These are phyloP conservation scores for Deinandra increscens DNA, from an alignment of 129 eudicot genomes.

Conservation along the genomic window DNA sequence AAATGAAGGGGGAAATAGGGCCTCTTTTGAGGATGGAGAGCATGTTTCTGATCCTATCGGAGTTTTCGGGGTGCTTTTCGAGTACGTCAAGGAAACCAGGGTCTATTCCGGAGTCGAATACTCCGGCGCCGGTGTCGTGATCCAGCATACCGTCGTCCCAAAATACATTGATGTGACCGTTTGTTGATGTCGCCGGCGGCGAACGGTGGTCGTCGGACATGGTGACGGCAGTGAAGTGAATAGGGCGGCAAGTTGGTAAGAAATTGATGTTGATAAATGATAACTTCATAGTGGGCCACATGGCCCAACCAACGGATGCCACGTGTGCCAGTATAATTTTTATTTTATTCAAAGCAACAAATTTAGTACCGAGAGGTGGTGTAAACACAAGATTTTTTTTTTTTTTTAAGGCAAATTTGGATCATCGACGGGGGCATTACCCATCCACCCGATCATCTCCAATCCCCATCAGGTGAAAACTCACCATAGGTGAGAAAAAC, in stretches of 20 bases:
- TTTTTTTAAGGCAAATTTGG: no score
- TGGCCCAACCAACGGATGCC: no score
- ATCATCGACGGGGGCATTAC: no score
- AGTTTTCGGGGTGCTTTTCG: constrained; percentile 87
- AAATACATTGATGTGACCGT: background rate
- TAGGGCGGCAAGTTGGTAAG: background rate
- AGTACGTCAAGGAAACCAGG: constrained; percentile 90
- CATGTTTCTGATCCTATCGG: constrained; percentile 76
- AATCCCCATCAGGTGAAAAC: no score
- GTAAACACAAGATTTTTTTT: no score
- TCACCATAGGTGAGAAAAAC: no score
- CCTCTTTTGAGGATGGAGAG: constrained; percentile 82
- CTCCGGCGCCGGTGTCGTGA: constrained; percentile 77
- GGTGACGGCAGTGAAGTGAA: background rate
- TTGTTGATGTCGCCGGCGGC: background rate
- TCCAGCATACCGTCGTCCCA: constrained; percentile 44
- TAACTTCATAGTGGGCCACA: no score
- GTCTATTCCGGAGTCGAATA: constrained; percentile 74
- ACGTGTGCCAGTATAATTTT: no score
- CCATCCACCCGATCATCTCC: no score
- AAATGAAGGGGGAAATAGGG: constrained; percentile 70
- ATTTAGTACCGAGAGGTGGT: no score
- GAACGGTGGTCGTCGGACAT: constrained; percentile 3
- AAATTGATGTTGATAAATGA: no score
- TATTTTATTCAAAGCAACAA: no score